These are phyloP conservation scores for Funneliformis caledonium DNA, from an alignment of 371 early-diverging fungal species.

Conservation along the genomic window DNA sequence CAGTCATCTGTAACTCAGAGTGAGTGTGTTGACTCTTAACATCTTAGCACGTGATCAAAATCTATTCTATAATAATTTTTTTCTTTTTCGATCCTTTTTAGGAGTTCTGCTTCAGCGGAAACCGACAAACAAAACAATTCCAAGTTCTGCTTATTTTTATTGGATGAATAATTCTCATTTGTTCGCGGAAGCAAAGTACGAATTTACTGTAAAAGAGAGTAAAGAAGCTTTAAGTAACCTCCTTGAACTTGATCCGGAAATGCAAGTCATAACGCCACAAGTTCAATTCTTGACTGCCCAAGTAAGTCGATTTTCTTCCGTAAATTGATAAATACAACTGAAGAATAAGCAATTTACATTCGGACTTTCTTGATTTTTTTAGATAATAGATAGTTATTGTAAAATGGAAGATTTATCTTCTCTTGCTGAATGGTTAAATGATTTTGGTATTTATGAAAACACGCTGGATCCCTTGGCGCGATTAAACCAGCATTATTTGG, in stretches of 20 bases:
- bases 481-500: constrained; percentile 24
- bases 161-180: constrained; percentile 21
- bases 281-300: constrained; percentile 26
- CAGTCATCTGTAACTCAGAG: background rate
- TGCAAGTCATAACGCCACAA: background rate
- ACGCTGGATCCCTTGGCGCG: constrained; percentile 11
- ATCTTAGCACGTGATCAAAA: background rate
- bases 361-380: background rate
- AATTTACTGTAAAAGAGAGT: constrained; percentile 8
- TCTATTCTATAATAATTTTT: background rate
- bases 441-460: background rate
- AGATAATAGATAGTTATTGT: constrained; percentile 35
- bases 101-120: constrained; percentile 12
- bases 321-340: background rate
- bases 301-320: background rate
- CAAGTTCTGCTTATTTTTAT: background rate
- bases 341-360: background rate
- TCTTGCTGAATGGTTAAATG: constrained; percentile 25
- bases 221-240: constrained; percentile 14
- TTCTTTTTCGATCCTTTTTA: too few relatives aligned
- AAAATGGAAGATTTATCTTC: constrained; percentile 30
- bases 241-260: constrained; percentile 12
- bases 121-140: background rate
- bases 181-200: constrained; percentile 32
- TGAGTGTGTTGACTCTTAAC: background rate